phyloP scores from a whole-genome alignment of 2,329 filamentous ascomycete species.

The Fusarium luffae region DNA sequence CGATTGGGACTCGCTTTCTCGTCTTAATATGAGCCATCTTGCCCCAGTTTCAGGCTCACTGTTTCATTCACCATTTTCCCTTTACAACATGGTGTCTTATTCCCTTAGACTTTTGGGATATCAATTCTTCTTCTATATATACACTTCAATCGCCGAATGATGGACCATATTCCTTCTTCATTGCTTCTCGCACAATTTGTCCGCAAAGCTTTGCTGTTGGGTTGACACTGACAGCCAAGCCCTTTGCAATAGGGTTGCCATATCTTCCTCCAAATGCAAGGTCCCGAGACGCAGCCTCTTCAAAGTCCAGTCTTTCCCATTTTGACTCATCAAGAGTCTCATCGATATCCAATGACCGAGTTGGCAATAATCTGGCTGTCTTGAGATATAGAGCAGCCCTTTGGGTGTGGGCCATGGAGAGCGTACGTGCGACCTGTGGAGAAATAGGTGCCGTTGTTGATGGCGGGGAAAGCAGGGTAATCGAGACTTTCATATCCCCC shows the following conservation, averaged over 20 bases:
- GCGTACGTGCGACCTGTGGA: constrained; percentile 70
- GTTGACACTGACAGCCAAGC: constrained; percentile 72
- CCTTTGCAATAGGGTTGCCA: constrained; percentile 73
- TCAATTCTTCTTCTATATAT: constrained; percentile 16
- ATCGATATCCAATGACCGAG: constrained; percentile 54
- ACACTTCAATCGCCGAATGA: constrained; percentile 53
- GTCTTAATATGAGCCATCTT: constrained; percentile 17
- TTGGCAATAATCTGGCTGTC: constrained; percentile 62
- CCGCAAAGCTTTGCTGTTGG: constrained; percentile 77
- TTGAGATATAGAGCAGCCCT: constrained; percentile 72
- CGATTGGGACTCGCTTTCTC: constrained; percentile 46
- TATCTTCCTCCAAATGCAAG: constrained; percentile 73
- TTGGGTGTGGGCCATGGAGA: constrained; percentile 78
- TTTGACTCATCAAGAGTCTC: constrained; percentile 55
- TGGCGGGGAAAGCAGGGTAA: constrained; percentile 67
- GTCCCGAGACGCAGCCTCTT: constrained; percentile 70
- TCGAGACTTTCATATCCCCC: constrained; percentile 67
- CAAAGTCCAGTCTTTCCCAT: constrained; percentile 68
- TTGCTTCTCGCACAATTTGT: constrained; percentile 74
- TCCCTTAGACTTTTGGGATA: background rate
- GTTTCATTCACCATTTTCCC: background rate
- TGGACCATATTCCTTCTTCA: constrained; percentile 75
- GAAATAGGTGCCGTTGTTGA: constrained; percentile 66
- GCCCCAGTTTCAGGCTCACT: background rate
- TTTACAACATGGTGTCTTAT: constrained; percentile 2